phyloP scores from a whole-genome alignment of 768 basidiomycete genomes.

The Leccinum disarticulatum region DNA sequence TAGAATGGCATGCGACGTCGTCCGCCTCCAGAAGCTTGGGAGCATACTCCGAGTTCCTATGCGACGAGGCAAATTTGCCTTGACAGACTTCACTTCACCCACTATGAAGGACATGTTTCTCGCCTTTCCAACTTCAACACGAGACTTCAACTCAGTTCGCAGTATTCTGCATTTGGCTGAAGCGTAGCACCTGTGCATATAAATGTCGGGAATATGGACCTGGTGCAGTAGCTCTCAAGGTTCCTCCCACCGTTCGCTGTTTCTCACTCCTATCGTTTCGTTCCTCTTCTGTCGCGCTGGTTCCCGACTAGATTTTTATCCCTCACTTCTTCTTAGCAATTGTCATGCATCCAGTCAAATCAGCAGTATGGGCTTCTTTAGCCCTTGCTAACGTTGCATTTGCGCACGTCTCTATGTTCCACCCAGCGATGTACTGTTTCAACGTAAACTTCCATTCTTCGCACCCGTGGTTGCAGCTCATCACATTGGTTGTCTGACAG shows the following conservation, averaged over 20 bases:
- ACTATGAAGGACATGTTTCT: neutral
- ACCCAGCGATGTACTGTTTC: neutral
- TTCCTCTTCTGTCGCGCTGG: slow-evolving; percentile 7
- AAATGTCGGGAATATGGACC: neutral
- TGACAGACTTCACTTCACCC: neutral
- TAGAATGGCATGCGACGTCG: neutral
- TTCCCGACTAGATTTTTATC: slow-evolving; percentile 1
- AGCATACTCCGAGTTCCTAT: neutral
- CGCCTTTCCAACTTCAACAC: neutral
- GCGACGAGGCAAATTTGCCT: neutral
- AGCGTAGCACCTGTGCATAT: slow-evolving; percentile 2
- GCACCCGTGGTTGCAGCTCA: neutral
- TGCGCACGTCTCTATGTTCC: slow-evolving; percentile 3
- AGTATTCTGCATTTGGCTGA: neutral
- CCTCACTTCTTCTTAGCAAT: slow-evolving; percentile 4
- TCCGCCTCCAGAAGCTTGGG: neutral
- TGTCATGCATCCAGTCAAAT: neutral
- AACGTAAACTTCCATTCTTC: slow-evolving; percentile 7
- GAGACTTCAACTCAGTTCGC: slow-evolving; percentile 1
- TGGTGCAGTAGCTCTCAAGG: neutral
- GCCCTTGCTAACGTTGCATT: slow-evolving; percentile 11
- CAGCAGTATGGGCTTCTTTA: slow-evolving; percentile 8
- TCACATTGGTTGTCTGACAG: neutral
- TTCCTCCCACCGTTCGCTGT: neutral
- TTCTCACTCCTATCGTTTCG: neutral